These are phyloP conservation scores for Bolboschoenus planiculmis DNA, from an alignment of 176 grass and related monocot species.

Conservation along the genomic window DNA sequence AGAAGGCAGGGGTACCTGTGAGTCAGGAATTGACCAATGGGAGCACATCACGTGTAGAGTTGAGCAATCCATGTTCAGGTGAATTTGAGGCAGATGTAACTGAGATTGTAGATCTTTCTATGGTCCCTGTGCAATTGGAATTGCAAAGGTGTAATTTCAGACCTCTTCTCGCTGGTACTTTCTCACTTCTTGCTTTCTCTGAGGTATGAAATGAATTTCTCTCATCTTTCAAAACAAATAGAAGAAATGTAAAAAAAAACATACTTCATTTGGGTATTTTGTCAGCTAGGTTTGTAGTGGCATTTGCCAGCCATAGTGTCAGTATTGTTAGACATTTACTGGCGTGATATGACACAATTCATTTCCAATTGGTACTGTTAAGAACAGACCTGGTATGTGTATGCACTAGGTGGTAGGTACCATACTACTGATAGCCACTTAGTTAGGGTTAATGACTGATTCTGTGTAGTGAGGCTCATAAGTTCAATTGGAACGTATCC, in stretches of 20 bases:
- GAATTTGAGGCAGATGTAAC: slow-evolving; percentile 49
- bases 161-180: slow-evolving; percentile 51
- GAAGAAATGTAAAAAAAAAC: neutral
- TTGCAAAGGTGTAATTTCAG: slow-evolving; percentile 83
- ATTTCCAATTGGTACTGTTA: neutral
- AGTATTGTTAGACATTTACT: neutral
- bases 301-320: neutral
- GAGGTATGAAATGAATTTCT: slow-evolving; percentile 39
- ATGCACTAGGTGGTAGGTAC: neutral
- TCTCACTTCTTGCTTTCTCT: slow-evolving; percentile 66
- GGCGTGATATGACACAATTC: neutral
- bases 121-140: slow-evolving; percentile 53
- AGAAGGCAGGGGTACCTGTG: slow-evolving; percentile 54
- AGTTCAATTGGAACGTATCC: neutral
- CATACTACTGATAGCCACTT: neutral
- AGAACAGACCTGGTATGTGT: neutral
- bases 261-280: neutral
- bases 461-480: neutral
- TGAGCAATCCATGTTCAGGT: slow-evolving; percentile 14
- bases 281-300: neutral
- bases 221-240: neutral
- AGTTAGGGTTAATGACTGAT: neutral
- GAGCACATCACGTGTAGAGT: slow-evolving; percentile 38
- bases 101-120: slow-evolving; percentile 60
- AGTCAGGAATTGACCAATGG: slow-evolving; percentile 52